Evolutionary conservation across 352 stramenopile species (phyloP).

Genomic region (Phytopythium kandeliae): DNA sequence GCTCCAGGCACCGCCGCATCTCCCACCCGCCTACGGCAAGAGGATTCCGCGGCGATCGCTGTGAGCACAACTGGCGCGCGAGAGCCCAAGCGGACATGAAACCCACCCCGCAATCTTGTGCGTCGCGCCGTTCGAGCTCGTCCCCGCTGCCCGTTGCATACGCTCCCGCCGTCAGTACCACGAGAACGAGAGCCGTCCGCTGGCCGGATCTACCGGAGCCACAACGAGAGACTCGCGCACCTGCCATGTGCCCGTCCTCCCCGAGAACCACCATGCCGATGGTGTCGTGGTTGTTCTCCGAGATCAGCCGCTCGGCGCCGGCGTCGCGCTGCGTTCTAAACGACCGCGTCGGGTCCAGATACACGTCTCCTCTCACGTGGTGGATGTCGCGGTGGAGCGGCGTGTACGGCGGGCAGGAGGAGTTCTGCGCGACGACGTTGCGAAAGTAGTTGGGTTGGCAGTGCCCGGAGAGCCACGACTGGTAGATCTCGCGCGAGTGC

Average conservation of each 20-base stretch:
- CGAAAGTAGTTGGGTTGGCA: constrained; percentile 92
- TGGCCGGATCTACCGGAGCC: no score
- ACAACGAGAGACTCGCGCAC: constrained; percentile 8
- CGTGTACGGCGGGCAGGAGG: constrained; percentile 76
- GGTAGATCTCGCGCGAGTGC: constrained; percentile 44
- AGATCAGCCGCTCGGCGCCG: constrained; percentile 26
- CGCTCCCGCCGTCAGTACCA: background rate
- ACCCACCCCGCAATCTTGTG: constrained; percentile 85
- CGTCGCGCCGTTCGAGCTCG: constrained; percentile 86
- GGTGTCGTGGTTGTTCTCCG: constrained; percentile 83
- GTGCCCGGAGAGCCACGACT: constrained; percentile 43
- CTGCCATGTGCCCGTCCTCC: constrained; percentile 58
- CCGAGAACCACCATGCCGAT: constrained; percentile 85
- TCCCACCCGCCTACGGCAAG: constrained; percentile 66
- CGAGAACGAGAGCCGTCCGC: no score
- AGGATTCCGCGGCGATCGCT: no score
- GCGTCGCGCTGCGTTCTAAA: constrained; percentile 14
- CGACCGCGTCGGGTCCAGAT: constrained; percentile 7
- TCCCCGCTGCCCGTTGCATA: constrained; percentile 39
- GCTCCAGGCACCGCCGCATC: constrained; percentile 80
- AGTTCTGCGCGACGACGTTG: constrained; percentile 61
- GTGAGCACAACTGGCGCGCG: no score
- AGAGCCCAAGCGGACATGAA: no score
- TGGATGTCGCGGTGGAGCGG: constrained; percentile 21
- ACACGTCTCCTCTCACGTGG: constrained; percentile 13